Conservation (phyloP, 2,329 filamentous ascomycete species). For the Colletotrichum sp. region DNA sequence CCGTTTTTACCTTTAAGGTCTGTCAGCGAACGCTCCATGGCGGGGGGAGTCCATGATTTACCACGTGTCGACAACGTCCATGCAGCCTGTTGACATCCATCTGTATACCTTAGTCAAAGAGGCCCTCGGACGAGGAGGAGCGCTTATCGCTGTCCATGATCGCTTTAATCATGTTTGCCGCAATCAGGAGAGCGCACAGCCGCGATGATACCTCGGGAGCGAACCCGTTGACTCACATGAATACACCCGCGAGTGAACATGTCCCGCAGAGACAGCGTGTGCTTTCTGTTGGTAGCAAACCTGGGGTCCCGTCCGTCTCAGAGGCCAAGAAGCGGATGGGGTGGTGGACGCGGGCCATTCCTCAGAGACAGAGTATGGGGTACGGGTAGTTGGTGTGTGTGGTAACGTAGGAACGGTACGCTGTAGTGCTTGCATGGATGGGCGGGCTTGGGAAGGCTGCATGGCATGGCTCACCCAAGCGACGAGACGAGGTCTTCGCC, state of each 20-base stretch:
- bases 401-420: not conserved
- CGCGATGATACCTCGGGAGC: not conserved
- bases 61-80: not conserved
- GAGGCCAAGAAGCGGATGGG: not conserved
- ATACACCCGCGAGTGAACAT: not conserved
- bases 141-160: not conserved
- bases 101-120: not conserved
- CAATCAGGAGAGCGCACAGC: not conserved
- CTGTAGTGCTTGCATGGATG: constrained; percentile 4
- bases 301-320: not conserved
- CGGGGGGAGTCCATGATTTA: not conserved
- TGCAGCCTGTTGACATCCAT: not conserved
- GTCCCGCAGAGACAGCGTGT: not conserved
- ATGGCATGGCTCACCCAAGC: not conserved
- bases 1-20: not conserved
- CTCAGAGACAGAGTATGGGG: not conserved
- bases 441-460: not conserved
- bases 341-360: not conserved
- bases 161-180: not conserved
- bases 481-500: not conserved
- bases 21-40: not conserved
- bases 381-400: not conserved
- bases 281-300: not conserved
- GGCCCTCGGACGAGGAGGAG: not conserved
- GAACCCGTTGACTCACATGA: not conserved